Evolutionary conservation across 305 asterid genomes (phyloP), one percentile per base, ranked within the genome.

Genomic region (Salvia sclarea): DNA sequence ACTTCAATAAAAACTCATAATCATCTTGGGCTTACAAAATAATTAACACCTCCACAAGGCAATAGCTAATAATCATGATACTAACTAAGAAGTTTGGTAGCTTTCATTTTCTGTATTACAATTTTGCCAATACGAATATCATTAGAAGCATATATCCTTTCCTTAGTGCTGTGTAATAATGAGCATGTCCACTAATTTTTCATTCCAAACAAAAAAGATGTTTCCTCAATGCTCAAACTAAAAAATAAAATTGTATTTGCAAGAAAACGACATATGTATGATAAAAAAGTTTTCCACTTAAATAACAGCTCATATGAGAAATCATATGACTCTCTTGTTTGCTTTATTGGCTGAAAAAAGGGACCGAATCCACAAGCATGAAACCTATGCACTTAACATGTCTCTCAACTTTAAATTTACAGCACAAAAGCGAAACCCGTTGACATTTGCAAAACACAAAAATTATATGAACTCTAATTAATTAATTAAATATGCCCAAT

Each of bases 281-380:
- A 10, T 9, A 37, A 37, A 37, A 37, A 37, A 37, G 43, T 8
- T 37, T 8, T 12, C 13, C 43, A 37, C 13, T 37, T 18, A 10
- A 52, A 61, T 31, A 47, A 50, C 3, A 35, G n/a, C n/a, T 22
- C 2, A 7, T n/a, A 24, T 9, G 17, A 24, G 22, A 24, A 25
- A 17, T 20, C 31, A 65, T 18, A 20, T 13, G 22, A 18, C 30
- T 33, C n/a, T n/a, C n/a, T n/a, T n/a, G n/a, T 16, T 31, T 8
- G 2, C 41, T 24, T 68, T 33, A 56, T 41, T 41, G 11, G 55
- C 13, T 54, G 13, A 22, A 70, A 69, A 69, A 61, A 37, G 47
- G 21, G 64, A 41, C 35, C 40, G 18, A 40, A 67, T 61, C 50
- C 17, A 38, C 64, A 72, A 44, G 76, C 61, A 64, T 57, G 66